Evolutionary conservation across 2,329 filamentous ascomycete genomes (phyloP), one percentile per base, ranked within the genome.

Genomic region (Penicillium sp.): DNA sequence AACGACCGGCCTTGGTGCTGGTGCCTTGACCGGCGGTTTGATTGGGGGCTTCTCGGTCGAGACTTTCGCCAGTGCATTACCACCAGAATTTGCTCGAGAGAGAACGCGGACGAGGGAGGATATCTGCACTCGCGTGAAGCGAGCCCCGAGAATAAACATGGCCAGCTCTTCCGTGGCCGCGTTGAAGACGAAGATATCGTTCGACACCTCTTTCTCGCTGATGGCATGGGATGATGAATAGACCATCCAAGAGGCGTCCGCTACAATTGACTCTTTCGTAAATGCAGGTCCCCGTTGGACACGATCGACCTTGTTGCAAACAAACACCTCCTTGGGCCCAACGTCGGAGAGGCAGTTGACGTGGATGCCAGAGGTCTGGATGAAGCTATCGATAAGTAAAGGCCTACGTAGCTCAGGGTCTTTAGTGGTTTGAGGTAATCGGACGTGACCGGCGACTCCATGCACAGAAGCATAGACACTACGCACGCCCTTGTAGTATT

Each of bases 281-380:
- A 49, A 59, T 11, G 41, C 23, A 3, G 21, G 9, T n/a, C 38
- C 49, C 3, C 19, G 17, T n/a, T 52, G 56, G 7, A 59, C 21
- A 23, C 57, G 48, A 11, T 53, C 57, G n/a, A 59, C 49, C 19
- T 59, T 53, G 26, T 49, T 53, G 41, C 48, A 53, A 8, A 59
- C 57, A n/a, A 30, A 59, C 3, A 53, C 57, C 23, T 59, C 57
- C 26, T 59, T 47, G 3, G 11, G 23, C 21, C 15, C 38, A 29
- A 21, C 23, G 21, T 17, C 23, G 0, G 48, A 30, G 11, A 59
- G 57, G 17, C 57, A 53, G 49, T 59, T 59, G 26, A 47, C 41
- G 41, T 35, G 41, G 3, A 59, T 46, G 3, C 57, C 57, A 3
- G 57, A 35, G 3, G 41, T 41, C 41, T 59, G 57, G 23, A 59